Base-by-base conservation (phyloP, 108 stramenopile species). In the Cylindrotheca closterium region DNA sequence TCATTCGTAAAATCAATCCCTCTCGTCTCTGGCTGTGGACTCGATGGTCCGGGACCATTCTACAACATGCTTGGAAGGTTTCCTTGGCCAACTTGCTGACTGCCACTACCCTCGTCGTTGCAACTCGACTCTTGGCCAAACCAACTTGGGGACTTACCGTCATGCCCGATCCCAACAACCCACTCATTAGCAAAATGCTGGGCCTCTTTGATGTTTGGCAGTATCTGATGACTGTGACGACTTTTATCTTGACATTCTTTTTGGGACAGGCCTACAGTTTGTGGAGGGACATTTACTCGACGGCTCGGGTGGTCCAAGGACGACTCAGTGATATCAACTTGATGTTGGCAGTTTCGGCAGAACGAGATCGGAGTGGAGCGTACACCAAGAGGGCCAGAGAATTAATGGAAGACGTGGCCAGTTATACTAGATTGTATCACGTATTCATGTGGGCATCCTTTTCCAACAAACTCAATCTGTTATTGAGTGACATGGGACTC, bases 191-290 rank as follows among this genome's bases (percentile, higher is more conserved):
- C 4, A 62, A 53, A 30, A 58, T 77, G 4, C 25, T 27, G 25
- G 49, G 27, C 1, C 30, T 70, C 18, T 42, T 63, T 24, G 71
- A 75, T 46, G 37, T 79, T 10, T 81, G 77, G 77, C 31, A 76
- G 30, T 74, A 70, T 30, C 46, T 60, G 26, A 64, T 78, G 62
- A 62, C 42, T 52, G 51, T 82, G n/a, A 70, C 76, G 0, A 82
- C 79, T 10, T 82, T 82, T 58, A 63, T 78, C 22, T 34, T 82
- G 30, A 77, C 79, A 1, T 82, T 82, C 51, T 82, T 79, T 56
- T 27, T 82, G 19, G 61, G 47, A 47, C 49, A 79, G 33, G 79
- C 78, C 4, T 77, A 76, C 46, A 17, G 28, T 24, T 42, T 82
- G 5, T 82, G 81, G 81, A 58, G 57, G 15, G 31, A 61, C 32